These are phyloP conservation scores for maize (Zea mays) DNA, from an alignment of 176 grass and related monocot species.

Conservation along the genomic window DNA sequence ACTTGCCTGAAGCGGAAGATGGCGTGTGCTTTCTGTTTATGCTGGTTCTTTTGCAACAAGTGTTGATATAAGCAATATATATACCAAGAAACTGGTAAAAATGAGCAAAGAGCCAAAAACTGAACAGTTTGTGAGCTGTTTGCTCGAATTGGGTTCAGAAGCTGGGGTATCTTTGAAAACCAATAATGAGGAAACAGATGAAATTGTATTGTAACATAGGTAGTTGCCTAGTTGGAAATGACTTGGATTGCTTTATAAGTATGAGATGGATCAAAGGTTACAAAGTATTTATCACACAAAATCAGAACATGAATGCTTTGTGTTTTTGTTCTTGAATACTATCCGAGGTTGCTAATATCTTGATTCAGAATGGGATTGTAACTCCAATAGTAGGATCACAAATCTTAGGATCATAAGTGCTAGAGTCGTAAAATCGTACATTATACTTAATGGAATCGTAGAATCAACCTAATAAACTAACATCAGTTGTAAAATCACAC, in stretches of 20 bases:
- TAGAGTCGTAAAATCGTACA: background rate
- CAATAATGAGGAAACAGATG: background rate
- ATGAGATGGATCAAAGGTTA: background rate
- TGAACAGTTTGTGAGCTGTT: background rate
- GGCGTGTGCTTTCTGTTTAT: background rate
- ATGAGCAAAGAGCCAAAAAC: background rate
- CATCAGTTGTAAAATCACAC: background rate
- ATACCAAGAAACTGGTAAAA: background rate
- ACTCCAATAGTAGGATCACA: background rate
- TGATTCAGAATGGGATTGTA: background rate
- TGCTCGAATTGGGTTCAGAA: background rate
- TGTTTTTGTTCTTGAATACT: background rate
- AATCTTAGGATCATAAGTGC: background rate
- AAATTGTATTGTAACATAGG: background rate
- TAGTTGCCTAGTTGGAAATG: background rate
- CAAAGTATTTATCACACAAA: background rate
- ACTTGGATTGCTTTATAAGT: background rate
- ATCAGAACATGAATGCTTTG: background rate
- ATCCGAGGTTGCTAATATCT: background rate
- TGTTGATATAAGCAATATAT: background rate
- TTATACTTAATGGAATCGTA: background rate
- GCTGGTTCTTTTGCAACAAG: background rate
- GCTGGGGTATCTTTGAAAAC: background rate
- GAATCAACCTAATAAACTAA: background rate
- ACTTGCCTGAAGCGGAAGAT: background rate